Evolutionary conservation across 768 basidiomycete species (phyloP).

Genomic region (Lentinula aciculospora): DNA sequence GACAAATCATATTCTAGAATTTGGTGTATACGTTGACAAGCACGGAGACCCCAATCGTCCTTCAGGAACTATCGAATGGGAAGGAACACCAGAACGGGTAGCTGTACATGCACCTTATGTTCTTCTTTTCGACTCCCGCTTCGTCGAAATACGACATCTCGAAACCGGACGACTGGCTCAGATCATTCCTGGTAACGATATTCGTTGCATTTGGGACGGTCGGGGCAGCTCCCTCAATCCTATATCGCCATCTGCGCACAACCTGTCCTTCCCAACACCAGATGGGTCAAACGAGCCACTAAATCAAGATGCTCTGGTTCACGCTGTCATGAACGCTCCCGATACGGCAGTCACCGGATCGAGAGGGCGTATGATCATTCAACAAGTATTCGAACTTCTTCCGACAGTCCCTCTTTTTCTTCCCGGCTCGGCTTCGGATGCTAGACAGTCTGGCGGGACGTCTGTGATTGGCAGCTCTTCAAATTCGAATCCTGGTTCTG

Average conservation of each 20-base stretch:
- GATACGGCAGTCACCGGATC: conserved; percentile 29
- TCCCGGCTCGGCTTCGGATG: conserved; percentile 24
- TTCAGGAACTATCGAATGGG: conserved; percentile 84
- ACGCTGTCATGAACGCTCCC: conserved; percentile 75
- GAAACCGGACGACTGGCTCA: conserved; percentile 76
- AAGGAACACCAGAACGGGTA: conserved; percentile 83
- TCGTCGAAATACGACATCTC: conserved; percentile 87
- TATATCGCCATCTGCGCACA: conserved; percentile 20
- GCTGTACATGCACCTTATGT: conserved; percentile 89
- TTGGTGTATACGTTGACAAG: conserved; percentile 88
- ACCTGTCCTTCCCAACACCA: background rate
- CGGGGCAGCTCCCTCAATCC: conserved; percentile 45
- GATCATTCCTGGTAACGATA: conserved; percentile 75
- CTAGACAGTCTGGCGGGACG: background rate
- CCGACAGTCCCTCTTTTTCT: conserved; percentile 71
- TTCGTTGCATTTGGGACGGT: conserved; percentile 90
- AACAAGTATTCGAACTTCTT: conserved; percentile 75
- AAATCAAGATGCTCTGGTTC: conserved; percentile 76
- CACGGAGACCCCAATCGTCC: conserved; percentile 81
- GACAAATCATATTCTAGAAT: too few species aligned
- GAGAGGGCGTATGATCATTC: conserved; percentile 45
- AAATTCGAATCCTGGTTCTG: background rate
- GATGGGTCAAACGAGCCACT: conserved; percentile 28
- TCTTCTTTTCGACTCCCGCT: conserved; percentile 80
- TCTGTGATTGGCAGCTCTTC: background rate